Evolutionary conservation across 1,284 basidiomycete species (phyloP), one percentile per base, ranked within the genome.

Genomic region (Abortiporus biennis): DNA sequence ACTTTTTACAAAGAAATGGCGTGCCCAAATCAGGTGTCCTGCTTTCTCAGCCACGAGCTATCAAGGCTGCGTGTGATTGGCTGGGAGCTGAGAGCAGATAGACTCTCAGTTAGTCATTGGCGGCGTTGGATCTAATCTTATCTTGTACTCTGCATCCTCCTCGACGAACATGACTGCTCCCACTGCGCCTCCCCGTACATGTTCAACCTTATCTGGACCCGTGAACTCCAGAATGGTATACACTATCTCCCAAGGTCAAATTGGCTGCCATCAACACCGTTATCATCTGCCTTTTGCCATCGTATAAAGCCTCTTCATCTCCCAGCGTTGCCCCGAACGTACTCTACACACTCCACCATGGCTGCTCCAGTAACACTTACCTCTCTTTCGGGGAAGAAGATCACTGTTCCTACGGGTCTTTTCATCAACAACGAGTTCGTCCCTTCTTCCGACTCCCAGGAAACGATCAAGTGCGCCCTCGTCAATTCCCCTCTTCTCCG

Each of bases 351-450:
- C 38, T 50, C 51, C 52, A 45, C 53, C 35, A 54, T 57, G 55
- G 52, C 52, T 12, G 45, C 47, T 31, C 42, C 50, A 38, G 50
- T 56, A 29, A 48, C 57, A 24, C 40, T 65, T 36, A 46, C 50
- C 35, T 50, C 62, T 12, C 50, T 50, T 9, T 60, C 60, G 2
- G 66, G 72, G 47, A 78, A 74, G 58, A 66, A 68, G 54, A 66
- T 90, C 43, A 67, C 68, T 23, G 69, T 91, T 24, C 81, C 80
- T 13, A 90, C 87, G 3, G 91, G 90, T 24, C 75, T 95, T 32
- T 95, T 94, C 71, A 95, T 96, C 64, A 83, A 91, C 71, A 91
- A 92, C 62, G 71, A 89, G 57, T 93, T 90, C 52, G 85, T 91
- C 22, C 59, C 74, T 11, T 85, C 80, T 8, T 68, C 71, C 19